phyloP scores from a whole-genome alignment of 1,139 yeast genomes.

The Chernovozyma aurita region DNA sequence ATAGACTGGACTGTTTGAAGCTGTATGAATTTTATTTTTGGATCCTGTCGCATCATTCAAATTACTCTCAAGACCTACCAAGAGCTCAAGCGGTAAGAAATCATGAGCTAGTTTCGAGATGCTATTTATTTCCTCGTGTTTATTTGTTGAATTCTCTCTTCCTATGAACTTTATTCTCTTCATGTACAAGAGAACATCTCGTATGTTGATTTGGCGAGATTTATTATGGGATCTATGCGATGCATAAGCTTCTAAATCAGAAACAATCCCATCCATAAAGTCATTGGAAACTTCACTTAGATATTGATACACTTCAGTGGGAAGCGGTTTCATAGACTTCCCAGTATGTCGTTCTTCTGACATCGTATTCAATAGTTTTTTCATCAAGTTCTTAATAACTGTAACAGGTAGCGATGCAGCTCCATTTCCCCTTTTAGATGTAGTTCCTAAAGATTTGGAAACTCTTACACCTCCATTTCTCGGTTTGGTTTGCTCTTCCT shows the following conservation, averaged over 20 bases:
- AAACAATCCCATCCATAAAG: constrained; percentile 30
- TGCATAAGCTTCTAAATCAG: constrained; percentile 33
- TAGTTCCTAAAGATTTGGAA: no score
- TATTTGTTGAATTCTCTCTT: constrained; percentile 12
- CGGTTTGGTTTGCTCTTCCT: neutral
- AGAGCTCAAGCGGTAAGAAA: constrained; percentile 34
- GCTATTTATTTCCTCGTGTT: constrained; percentile 17
- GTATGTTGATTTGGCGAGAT: constrained; percentile 23
- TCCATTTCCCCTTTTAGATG: neutral
- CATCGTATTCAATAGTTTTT: constrained; percentile 5
- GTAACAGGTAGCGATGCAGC: constrained; percentile 6
- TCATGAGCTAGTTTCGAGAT: constrained; percentile 32
- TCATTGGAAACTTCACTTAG: constrained; percentile 21
- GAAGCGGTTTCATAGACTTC: constrained; percentile 3
- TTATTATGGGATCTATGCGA: constrained; percentile 25
- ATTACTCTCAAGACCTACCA: constrained; percentile 32
- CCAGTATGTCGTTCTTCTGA: constrained; percentile 3
- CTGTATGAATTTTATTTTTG: no score
- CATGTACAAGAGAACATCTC: constrained; percentile 33
- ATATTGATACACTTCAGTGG: constrained; percentile 9
- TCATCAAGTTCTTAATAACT: constrained; percentile 10
- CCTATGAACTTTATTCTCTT: constrained; percentile 27
- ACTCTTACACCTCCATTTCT: neutral
- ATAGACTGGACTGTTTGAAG: no score
- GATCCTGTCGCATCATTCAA: constrained; percentile 1